Evolutionary conservation across 164 flowering plant genomes (phyloP), one percentile per base, ranked within the genome.

Genomic region (Buxus sempervirens): DNA sequence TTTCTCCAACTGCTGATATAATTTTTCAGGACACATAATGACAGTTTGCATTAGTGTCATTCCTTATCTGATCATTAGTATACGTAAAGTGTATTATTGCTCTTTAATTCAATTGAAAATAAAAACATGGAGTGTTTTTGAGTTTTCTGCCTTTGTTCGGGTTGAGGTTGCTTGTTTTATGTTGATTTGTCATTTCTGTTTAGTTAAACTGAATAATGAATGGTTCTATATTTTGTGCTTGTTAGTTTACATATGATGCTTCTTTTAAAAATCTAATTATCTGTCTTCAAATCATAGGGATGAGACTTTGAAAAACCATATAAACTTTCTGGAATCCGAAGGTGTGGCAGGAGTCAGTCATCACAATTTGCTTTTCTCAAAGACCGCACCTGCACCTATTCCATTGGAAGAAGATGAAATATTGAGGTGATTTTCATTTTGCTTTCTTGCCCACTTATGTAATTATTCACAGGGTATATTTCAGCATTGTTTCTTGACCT

Each of bases 321-420:
- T 91, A 23, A 72, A 82, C 64, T 91, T 93, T 68, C 74, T 96
- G 56, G 88, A 93, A 64, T 78, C 81, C 65, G 84, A 76, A 49
- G 96, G 93, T 42, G 93, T 93, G 61, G 97, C 92, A 19, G 99
- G 98, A 68, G 90, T 96, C 58, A 96, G 99, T 79, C 86, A 91
- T 62, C 99, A 96, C 77, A 93, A 93, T 75, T 77, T 96, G 77
- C 93, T 96, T 19, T 96, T 86, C 71, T 93, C 97, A 56, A 93
- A 90, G 85, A 74, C 93, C 32, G 91, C 87, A n/a, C 88, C 93
- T 65, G 77, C 73, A 23, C 80, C 77, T 68, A 80, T 21, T 69
- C 70, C 60, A n/a, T 65, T 75, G 36, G 93, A 82, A 57, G 91
- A 84, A 63, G 89, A 76, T 53, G 83, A 76, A 60, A 68, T 62